Evolutionary conservation across 108 stramenopile genomes (phyloP).

Genomic region (Discostella stelligeroides): DNA sequence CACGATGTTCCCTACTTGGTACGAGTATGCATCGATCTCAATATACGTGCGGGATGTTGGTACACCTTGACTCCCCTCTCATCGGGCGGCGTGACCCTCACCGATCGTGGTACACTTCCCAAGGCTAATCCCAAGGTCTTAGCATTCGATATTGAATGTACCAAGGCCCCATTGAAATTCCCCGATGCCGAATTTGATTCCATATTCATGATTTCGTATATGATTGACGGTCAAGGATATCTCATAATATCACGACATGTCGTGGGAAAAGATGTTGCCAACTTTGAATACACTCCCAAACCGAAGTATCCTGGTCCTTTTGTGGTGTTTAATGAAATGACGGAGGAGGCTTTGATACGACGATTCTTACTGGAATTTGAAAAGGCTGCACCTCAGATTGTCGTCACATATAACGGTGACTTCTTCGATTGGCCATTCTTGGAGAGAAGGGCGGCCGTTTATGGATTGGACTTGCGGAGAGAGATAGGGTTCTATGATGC

Average conservation of each 20-base stretch:
- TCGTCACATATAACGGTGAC: conserved; percentile 99
- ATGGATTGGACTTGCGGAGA: conserved; percentile 88
- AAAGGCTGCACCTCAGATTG: conserved; percentile 89
- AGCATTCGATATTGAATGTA: conserved; percentile 99
- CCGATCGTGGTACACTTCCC: conserved; percentile 86
- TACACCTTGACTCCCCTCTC: conserved; percentile 85
- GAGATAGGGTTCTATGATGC: conserved; percentile 84
- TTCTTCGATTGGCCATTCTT: conserved; percentile 99
- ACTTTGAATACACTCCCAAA: conserved; percentile 99
- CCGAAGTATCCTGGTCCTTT: conserved; percentile 97
- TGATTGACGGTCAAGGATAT: conserved; percentile 94
- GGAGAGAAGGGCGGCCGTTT: conserved; percentile 74
- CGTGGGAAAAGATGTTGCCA: conserved; percentile 90
- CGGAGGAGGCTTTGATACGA: conserved; percentile 82
- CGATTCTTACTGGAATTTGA: conserved; percentile 89
- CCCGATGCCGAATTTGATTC: conserved; percentile 94
- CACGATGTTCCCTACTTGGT: conserved; percentile 98
- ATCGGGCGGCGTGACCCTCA: conserved; percentile 64
- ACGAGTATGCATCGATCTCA: conserved; percentile 89
- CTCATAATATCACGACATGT: conserved; percentile 89
- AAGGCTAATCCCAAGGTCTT: conserved; percentile 93
- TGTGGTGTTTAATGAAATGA: conserved; percentile 89
- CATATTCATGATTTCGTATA: conserved; percentile 99
- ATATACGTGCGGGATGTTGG: conserved; percentile 95
- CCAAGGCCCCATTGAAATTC: conserved; percentile 98